A percentile compares a stretch with the other conserved stretches of the same genome.
Conservation (phyloP, 148 eudicot genomes). For the Cornus suecica region DNA sequence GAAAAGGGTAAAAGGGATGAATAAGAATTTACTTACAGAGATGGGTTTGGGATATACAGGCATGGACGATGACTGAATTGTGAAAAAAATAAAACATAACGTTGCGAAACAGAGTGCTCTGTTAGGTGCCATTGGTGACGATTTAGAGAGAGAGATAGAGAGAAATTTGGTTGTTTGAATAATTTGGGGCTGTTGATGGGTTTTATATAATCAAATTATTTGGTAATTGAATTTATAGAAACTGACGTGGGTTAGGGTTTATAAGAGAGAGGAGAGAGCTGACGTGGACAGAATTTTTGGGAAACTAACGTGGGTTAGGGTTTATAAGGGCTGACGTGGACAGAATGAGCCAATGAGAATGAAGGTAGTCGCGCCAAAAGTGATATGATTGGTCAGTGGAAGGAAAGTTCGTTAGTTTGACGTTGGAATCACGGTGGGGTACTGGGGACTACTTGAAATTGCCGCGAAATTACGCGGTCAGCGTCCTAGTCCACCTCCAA, state of each 20-base stretch:
- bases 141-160: not conserved
- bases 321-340: no score
- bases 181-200: not conserved
- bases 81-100: not conserved
- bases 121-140: not conserved
- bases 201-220: no score
- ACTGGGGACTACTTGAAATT: not conserved
- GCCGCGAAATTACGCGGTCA: not conserved
- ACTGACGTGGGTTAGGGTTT: no score
- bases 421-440: not conserved
- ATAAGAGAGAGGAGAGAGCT: not conserved
- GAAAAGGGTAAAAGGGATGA: not conserved
- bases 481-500: no score
- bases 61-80: constrained; percentile 18
- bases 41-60: constrained; percentile 53
- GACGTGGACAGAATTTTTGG: no score
- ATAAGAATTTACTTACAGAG: constrained; percentile 35
- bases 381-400: constrained; percentile 15
- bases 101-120: not conserved
- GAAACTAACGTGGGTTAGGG: no score
- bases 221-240: no score
- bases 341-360: constrained; percentile 23
- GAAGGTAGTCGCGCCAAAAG: constrained; percentile 1
- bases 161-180: not conserved
- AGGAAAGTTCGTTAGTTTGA: not conserved